These are phyloP conservation scores for Fistulina hepatica DNA, from an alignment of 1,284 basidiomycete species.

Conservation along the genomic window DNA sequence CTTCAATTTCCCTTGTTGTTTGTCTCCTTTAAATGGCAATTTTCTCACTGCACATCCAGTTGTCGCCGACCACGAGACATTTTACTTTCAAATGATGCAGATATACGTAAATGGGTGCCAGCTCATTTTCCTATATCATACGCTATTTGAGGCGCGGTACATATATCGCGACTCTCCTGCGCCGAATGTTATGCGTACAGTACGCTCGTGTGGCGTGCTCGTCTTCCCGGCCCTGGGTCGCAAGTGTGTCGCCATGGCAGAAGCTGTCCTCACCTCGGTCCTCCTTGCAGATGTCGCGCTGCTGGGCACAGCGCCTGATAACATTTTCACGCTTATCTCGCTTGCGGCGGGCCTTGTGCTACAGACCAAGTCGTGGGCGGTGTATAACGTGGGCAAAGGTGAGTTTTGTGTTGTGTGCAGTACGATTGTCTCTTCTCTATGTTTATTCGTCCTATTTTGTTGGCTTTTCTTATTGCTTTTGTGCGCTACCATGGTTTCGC, in stretches of 20 bases:
- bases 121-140: constrained; percentile 28
- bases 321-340: constrained; percentile 30
- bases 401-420: too few species aligned
- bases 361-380: too few species aligned
- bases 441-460: too few species aligned
- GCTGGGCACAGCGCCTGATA: constrained; percentile 32
- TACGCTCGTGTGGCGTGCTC: constrained; percentile 25
- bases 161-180: constrained; percentile 17
- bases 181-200: constrained; percentile 23
- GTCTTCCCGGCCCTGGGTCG: constrained; percentile 28
- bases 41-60: too few species aligned
- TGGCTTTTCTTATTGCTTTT: too few species aligned
- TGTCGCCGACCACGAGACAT: constrained; percentile 27
- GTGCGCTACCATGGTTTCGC: too few species aligned
- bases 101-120: constrained; percentile 27
- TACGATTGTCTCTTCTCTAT: too few species aligned
- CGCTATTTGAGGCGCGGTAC: constrained; percentile 26
- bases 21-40: not conserved
- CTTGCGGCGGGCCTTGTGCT: constrained; percentile 10
- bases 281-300: constrained; percentile 25
- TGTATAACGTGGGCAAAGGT: too few species aligned
- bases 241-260: constrained; percentile 29
- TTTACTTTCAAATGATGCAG: constrained; percentile 30
- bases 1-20: not conserved
- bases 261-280: constrained; percentile 26